Percentiles rank a stretch among this genome's conserved stretches.
These are phyloP conservation scores for Vanilla planifolia DNA, from an alignment of 106 monocot genomes.

Conservation along the genomic window DNA sequence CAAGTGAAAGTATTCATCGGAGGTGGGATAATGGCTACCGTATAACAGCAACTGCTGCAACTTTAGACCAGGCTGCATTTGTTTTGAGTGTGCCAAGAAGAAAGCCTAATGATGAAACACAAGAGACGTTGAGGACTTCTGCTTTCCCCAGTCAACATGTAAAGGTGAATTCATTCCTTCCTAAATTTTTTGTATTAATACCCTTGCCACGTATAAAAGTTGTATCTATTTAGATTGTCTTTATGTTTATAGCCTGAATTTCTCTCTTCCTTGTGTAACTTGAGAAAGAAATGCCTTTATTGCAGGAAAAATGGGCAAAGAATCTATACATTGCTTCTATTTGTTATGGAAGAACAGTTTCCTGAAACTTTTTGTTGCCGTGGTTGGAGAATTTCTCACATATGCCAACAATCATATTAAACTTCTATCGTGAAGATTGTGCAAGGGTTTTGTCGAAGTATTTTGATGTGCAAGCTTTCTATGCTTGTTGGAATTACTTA, in stretches of 20 bases:
- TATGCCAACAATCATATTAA: neutral
- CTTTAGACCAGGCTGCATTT: constrained; percentile 80
- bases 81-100: constrained; percentile 72
- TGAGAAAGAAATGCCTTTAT: neutral
- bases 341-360: constrained; percentile 84
- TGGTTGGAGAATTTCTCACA: neutral
- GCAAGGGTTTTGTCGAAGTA: neutral
- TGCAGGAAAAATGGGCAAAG: constrained; percentile 89
- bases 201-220: neutral
- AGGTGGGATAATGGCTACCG: constrained; percentile 86
- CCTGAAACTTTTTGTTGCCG: constrained; percentile 14
- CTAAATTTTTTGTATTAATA: neutral
- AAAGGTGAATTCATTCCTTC: constrained; percentile 32
- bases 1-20: constrained; percentile 79
- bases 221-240: neutral
- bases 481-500: neutral
- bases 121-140: constrained; percentile 83
- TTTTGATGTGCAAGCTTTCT: neutral
- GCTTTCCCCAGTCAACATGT: constrained; percentile 84
- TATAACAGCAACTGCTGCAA: constrained; percentile 83
- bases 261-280: neutral
- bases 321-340: constrained; percentile 82
- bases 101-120: constrained; percentile 73
- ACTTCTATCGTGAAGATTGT: neutral
- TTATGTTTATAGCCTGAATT: constrained; percentile 3